A percentile compares a stretch with the other conserved stretches of the same genome.
These are phyloP conservation scores for Silybum marianum DNA, from an alignment of 129 eudicot species.

Conservation along the genomic window DNA sequence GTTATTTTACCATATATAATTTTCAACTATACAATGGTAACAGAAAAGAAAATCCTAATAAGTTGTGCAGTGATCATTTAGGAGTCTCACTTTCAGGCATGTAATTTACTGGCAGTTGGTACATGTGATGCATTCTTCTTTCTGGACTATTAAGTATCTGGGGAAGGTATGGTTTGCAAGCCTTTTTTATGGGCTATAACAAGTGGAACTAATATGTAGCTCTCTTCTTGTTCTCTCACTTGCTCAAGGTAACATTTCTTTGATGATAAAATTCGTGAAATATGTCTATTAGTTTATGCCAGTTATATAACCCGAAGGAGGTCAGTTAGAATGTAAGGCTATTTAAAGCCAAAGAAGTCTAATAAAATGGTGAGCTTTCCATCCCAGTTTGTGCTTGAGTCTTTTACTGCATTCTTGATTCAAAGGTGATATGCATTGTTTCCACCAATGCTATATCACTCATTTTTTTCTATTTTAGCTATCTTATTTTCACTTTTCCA, in stretches of 20 bases:
- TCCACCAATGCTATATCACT: too few relatives aligned
- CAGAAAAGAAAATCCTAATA: not conserved
- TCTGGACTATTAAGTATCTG: not conserved
- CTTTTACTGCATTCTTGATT: too few relatives aligned
- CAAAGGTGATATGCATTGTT: too few relatives aligned
- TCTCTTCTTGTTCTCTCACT: too few relatives aligned
- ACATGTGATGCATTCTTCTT: not conserved
- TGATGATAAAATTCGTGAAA: too few relatives aligned
- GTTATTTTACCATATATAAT: not conserved
- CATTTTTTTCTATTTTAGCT: too few relatives aligned
- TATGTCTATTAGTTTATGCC: too few relatives aligned
- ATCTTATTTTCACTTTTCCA: too few relatives aligned
- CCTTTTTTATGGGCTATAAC: not conserved
- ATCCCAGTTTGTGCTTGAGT: too few relatives aligned
- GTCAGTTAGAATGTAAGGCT: not conserved
- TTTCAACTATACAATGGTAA: not conserved
- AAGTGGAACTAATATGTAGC: not conserved
- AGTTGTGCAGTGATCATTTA: not conserved
- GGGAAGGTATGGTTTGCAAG: not conserved
- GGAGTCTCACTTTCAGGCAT: too few relatives aligned
- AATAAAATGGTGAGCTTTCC: not conserved
- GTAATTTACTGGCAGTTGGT: not conserved
- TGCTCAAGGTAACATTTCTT: too few relatives aligned
- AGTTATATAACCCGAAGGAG: not conserved
- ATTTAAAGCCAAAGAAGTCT: not conserved